Conservation (phyloP, 1,284 basidiomycete genomes). For the Austroboletus novae-zelandiae region DNA sequence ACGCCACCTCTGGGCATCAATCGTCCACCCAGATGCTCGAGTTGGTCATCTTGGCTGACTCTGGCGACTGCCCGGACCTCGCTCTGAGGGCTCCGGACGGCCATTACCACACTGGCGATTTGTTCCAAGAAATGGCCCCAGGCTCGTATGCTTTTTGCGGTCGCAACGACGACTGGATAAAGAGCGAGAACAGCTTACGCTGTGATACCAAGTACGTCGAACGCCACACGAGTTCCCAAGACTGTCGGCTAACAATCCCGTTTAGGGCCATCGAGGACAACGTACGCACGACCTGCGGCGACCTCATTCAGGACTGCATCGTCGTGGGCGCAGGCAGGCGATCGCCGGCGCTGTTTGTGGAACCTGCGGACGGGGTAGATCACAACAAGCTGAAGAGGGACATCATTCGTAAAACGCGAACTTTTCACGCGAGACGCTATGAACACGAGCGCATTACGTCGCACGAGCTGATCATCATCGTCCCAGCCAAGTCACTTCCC, state of each 20-base stretch:
- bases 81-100: conserved; percentile 58
- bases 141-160: conserved; percentile 62
- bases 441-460: conserved; percentile 64
- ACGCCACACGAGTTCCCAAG: background rate
- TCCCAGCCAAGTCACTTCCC: conserved; percentile 53
- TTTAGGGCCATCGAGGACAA: conserved; percentile 68
- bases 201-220: conserved; percentile 64
- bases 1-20: conserved; percentile 42
- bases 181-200: conserved; percentile 67
- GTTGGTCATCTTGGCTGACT: conserved; percentile 60
- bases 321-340: conserved; percentile 66
- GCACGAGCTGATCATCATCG: conserved; percentile 54
- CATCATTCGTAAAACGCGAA: conserved; percentile 61
- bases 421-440: conserved; percentile 63
- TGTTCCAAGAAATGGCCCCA: conserved; percentile 58
- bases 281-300: conserved; percentile 50
- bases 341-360: conserved; percentile 66
- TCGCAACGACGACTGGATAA: conserved; percentile 77
- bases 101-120: conserved; percentile 71
- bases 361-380: conserved; percentile 49
- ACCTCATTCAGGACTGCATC: conserved; percentile 58
- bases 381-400: conserved; percentile 56
- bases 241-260: conserved; percentile 8
- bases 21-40: conserved; percentile 57
- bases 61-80: conserved; percentile 63